A percentile compares a stretch with the other conserved stretches of the same genome.
Conservation (phyloP, 768 basidiomycete genomes). For the Lactarius sp. region DNA sequence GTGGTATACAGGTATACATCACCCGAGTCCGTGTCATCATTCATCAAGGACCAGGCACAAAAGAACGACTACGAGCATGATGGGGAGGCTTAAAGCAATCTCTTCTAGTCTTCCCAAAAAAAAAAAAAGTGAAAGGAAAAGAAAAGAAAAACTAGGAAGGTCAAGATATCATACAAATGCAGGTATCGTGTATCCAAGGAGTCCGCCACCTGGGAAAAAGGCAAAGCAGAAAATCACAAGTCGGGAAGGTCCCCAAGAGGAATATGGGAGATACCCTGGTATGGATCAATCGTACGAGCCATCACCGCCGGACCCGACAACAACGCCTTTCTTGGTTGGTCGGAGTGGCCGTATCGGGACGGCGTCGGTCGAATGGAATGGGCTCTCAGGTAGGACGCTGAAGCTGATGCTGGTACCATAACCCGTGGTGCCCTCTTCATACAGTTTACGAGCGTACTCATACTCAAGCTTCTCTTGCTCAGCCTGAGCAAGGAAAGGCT, state of each 20-base stretch:
- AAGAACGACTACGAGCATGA: background rate
- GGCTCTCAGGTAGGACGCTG: conserved; percentile 69
- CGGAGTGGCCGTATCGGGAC: conserved; percentile 35
- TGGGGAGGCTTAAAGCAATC: background rate
- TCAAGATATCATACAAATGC: conserved; percentile 16
- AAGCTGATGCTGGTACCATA: conserved; percentile 76
- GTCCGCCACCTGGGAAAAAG: conserved; percentile 13
- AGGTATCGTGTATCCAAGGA: conserved; percentile 22
- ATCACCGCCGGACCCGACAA: conserved; percentile 66
- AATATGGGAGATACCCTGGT: background rate
- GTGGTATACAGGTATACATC: conserved; percentile 32
- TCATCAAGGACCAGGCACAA: conserved; percentile 6
- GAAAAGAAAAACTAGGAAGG: background rate
- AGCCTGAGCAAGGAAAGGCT: conserved; percentile 92
- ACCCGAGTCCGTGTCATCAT: conserved; percentile 14
- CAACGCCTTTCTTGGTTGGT: conserved; percentile 49
- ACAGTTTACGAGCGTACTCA: conserved; percentile 76
- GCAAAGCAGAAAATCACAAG: conserved; percentile 4
- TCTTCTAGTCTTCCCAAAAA: background rate
- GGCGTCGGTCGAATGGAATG: conserved; percentile 42
- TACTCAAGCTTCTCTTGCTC: conserved; percentile 96
- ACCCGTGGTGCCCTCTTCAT: conserved; percentile 75
- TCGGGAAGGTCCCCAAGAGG: conserved; percentile 5
- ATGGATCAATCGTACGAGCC: conserved; percentile 30
- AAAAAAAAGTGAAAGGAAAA: background rate